These are phyloP conservation scores for Piromyces finnis DNA, from an alignment of 192 early-diverging fungal genomes.

Conservation along the genomic window DNA sequence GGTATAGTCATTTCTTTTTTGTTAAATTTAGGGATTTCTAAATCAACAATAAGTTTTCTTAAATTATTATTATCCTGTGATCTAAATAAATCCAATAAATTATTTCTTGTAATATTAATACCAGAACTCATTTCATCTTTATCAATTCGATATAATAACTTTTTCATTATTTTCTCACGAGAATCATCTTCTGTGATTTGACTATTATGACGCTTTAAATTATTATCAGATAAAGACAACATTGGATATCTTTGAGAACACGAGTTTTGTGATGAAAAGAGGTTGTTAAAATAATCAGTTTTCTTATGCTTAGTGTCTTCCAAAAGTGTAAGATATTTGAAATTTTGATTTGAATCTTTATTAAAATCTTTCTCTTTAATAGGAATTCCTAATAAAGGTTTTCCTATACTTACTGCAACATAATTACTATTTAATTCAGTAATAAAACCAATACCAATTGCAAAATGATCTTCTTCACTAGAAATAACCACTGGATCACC, in stretches of 20 bases:
- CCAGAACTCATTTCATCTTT: conserved; percentile 61
- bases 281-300: background rate
- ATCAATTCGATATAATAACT: conserved; percentile 52
- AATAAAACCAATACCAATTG: conserved; percentile 60
- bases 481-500: conserved; percentile 77
- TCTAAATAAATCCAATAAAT: conserved; percentile 55
- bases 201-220: background rate
- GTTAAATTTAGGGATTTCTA: conserved; percentile 46
- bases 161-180: conserved; percentile 9
- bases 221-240: background rate
- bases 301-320: no score
- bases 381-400: conserved; percentile 45
- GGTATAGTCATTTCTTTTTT: background rate
- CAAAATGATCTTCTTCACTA: conserved; percentile 46
- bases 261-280: no score
- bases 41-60: conserved; percentile 62
- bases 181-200: background rate
- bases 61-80: conserved; percentile 23
- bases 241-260: background rate
- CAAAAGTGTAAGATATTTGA: conserved; percentile 10
- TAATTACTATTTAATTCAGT: conserved; percentile 18
- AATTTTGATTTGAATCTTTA: conserved; percentile 32
- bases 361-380: conserved; percentile 33
- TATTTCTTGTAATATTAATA: conserved; percentile 48
- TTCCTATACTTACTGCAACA: conserved; percentile 37